Percentiles rank a stretch among this genome's conserved stretches.
Evolutionary conservation across 345 rosid genomes (phyloP).

Genomic region (Noccaea bulbosa): DNA sequence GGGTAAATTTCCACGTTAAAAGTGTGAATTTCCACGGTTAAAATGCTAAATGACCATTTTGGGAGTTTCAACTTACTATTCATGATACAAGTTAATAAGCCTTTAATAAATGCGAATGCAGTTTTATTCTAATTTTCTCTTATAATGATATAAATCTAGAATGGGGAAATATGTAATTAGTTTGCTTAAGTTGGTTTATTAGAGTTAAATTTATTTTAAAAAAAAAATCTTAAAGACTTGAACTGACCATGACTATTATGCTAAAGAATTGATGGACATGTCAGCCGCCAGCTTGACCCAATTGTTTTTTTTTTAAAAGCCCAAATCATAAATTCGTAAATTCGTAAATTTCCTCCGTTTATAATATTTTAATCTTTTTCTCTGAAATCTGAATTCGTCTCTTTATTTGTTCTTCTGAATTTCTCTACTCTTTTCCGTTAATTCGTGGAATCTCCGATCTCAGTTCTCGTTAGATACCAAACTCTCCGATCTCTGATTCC

Average conservation of each 20-base stretch:
- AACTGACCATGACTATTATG: constrained; percentile 28
- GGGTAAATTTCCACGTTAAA: too few relatives aligned
- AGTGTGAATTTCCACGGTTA: too few relatives aligned
- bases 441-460: constrained; percentile 39
- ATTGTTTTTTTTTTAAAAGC: background rate
- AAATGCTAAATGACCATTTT: too few relatives aligned
- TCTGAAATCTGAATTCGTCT: constrained; percentile 27
- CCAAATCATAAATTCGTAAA: constrained; percentile 10
- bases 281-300: constrained; percentile 38
- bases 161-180: too few relatives aligned
- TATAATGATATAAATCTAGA: too few relatives aligned
- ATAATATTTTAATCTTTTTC: background rate
- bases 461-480: constrained; percentile 28
- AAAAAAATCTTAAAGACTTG: constrained; percentile 2
- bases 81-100: too few relatives aligned
- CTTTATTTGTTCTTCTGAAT: constrained; percentile 6
- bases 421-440: constrained; percentile 12
- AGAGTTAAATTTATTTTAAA: background rate
- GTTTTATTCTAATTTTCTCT: too few relatives aligned
- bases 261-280: constrained; percentile 27
- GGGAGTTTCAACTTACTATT: too few relatives aligned
- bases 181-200: background rate
- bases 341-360: constrained; percentile 13
- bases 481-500: constrained; percentile 39
- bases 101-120: too few relatives aligned